These are phyloP conservation scores for Chloranthus sessilifolius DNA, from an alignment of 164 flowering plant species.

Conservation along the genomic window DNA sequence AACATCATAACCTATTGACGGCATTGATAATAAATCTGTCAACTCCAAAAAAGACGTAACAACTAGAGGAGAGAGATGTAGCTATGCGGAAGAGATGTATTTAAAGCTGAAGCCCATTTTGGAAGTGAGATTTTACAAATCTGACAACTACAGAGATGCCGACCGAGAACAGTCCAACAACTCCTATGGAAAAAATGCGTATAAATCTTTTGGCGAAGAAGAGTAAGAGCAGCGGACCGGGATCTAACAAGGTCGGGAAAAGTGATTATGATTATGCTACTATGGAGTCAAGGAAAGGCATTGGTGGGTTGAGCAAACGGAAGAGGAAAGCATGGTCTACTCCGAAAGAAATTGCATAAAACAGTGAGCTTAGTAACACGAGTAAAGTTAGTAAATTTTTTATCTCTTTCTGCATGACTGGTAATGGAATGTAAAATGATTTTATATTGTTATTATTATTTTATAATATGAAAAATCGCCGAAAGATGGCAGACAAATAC, in stretches of 20 bases:
- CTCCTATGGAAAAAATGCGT: conserved; percentile 22
- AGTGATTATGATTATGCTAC: conserved; percentile 29
- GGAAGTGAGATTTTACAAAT: neutral
- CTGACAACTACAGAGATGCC: conserved; percentile 8
- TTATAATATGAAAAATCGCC: no score
- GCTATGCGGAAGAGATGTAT: no score
- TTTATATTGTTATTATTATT: no score
- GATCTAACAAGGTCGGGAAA: conserved; percentile 23
- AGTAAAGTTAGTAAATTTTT: conserved; percentile 25
- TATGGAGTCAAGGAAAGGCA: conserved; percentile 3
- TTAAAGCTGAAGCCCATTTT: conserved; percentile 8
- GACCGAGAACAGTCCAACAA: conserved; percentile 22
- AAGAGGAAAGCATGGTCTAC: conserved; percentile 18
- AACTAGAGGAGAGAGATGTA: neutral
- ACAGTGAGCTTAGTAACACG: neutral
- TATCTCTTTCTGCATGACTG: conserved; percentile 47
- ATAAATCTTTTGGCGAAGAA: conserved; percentile 28
- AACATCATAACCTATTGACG: conserved; percentile 3
- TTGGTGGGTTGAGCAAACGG: conserved; percentile 7
- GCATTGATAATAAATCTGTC: conserved; percentile 4
- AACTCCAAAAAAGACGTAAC: neutral
- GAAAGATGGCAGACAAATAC: no score
- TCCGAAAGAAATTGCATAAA: conserved; percentile 16
- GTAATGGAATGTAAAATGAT: no score
- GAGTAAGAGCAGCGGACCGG: neutral